These are phyloP conservation scores for Rutstroemia sydowiana DNA, from an alignment of 2,329 filamentous ascomycete genomes.

Conservation along the genomic window DNA sequence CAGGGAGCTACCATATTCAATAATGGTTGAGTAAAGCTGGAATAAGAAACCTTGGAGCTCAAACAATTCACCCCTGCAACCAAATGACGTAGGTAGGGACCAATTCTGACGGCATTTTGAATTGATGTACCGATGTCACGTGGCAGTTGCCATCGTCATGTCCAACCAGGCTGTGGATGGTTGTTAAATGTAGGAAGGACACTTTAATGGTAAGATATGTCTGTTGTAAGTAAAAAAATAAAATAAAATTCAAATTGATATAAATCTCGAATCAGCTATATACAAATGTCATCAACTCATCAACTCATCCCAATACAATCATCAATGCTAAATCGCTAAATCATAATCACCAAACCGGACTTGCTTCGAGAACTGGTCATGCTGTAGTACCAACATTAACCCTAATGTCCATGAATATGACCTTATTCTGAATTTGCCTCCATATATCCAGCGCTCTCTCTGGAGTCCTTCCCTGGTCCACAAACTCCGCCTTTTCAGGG, in stretches of 20 bases:
- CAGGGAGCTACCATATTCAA: neutral
- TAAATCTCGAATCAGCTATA: no score
- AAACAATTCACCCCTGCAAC: neutral
- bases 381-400: neutral
- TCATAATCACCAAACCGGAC: neutral
- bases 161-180: no score
- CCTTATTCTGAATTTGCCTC: slow-evolving; percentile 1
- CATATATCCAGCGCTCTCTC: neutral
- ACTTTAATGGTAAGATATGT: no score
- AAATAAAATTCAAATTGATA: no score
- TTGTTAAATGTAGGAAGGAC: no score
- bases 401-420: slow-evolving; percentile 5
- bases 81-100: neutral
- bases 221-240: no score
- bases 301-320: no score
- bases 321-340: no score
- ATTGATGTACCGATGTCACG: no score
- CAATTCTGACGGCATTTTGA: neutral
- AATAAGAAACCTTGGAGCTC: neutral
- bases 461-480: neutral
- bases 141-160: no score
- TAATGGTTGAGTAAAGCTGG: neutral
- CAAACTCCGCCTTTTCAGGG: neutral
- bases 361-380: neutral
- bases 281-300: no score